Evolutionary conservation across 140 eudicot genomes (phyloP).

Genomic region (Ambrosia hybrid): DNA sequence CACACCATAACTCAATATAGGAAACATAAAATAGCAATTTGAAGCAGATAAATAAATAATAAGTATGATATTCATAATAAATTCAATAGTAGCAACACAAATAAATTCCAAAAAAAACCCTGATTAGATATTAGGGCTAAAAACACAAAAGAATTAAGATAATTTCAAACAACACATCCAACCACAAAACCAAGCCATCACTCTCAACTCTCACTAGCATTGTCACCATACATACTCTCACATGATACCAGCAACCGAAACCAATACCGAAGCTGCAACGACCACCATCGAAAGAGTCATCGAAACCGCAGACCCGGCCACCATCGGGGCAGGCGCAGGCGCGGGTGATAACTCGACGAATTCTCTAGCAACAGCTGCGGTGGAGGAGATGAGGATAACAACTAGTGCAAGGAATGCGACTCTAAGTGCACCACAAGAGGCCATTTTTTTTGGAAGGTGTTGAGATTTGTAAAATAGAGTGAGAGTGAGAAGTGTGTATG

Average conservation of each 20-base stretch:
- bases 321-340: slow-evolving; percentile 43
- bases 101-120: not conserved
- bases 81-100: not conserved
- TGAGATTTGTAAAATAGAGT: not conserved
- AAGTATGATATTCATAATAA: slow-evolving; percentile 12
- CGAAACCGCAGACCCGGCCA: slow-evolving; percentile 31
- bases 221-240: slow-evolving; percentile 7
- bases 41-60: not conserved
- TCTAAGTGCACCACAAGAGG: slow-evolving; percentile 16
- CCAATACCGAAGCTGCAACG: slow-evolving; percentile 13
- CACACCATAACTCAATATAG: too few species aligned
- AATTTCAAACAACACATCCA: not conserved
- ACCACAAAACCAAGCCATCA: slow-evolving; percentile 1
- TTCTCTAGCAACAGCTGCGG: slow-evolving; percentile 23
- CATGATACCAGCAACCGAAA: slow-evolving; percentile 21
- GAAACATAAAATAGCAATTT: too few species aligned
- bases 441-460: slow-evolving; percentile 13
- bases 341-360: slow-evolving; percentile 26
- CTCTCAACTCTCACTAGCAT: not conserved
- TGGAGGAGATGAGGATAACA: slow-evolving; percentile 17
- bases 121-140: slow-evolving; percentile 34
- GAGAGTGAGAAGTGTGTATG: not conserved
- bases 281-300: slow-evolving; percentile 22
- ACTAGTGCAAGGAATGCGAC: slow-evolving; percentile 4
- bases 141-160: not conserved